phyloP scores from a whole-genome alignment of 177 flowering plant genomes.

The Vitis hybrid region DNA sequence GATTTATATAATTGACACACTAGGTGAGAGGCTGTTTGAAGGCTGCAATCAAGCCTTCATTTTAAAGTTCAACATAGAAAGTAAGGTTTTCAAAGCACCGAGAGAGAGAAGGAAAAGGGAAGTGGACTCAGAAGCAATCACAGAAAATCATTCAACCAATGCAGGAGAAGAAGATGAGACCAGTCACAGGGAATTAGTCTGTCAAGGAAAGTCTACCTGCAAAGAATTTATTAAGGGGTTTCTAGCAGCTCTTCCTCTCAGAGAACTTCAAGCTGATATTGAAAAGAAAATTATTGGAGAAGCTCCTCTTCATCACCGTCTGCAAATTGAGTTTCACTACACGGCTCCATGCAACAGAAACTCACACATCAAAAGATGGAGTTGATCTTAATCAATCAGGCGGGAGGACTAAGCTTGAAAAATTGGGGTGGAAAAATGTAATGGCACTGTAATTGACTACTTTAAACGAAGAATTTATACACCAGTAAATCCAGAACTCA shows the following conservation, averaged over 20 bases:
- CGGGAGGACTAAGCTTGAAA: neutral
- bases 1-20: conserved; percentile 27
- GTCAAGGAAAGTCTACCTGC: conserved; percentile 27
- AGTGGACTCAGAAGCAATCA: neutral
- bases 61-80: conserved; percentile 22
- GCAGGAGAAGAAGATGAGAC: neutral
- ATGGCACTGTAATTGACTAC: neutral
- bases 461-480: neutral
- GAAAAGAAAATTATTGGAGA: conserved; percentile 13
- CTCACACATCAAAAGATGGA: neutral
- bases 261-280: conserved; percentile 23
- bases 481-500: neutral
- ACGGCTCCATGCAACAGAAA: conserved; percentile 7
- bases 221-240: conserved; percentile 30
- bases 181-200: conserved; percentile 6
- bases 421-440: neutral
- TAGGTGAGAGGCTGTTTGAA: conserved; percentile 31
- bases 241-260: conserved; percentile 30
- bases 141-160: neutral
- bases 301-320: conserved; percentile 22
- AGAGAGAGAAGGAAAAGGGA: conserved; percentile 4
- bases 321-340: conserved; percentile 34
- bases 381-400: neutral
- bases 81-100: conserved; percentile 10
- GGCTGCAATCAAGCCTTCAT: conserved; percentile 29